Evolutionary conservation across 2,329 filamentous ascomycete species (phyloP).

Genomic region (Thielaviopsis cerberus): DNA sequence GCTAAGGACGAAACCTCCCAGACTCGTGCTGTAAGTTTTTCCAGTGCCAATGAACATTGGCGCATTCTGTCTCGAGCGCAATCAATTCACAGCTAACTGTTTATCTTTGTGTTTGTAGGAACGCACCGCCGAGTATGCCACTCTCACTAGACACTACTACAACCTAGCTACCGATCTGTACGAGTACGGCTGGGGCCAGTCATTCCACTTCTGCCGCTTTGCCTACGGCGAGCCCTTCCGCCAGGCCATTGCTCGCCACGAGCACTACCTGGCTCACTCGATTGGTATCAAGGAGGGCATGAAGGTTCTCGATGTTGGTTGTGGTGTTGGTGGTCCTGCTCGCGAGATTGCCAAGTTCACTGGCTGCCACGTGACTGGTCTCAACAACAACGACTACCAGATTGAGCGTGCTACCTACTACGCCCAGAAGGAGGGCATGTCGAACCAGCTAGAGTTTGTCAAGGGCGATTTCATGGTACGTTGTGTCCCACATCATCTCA

Average conservation of each 20-base stretch:
- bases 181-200: slow-evolving; percentile 91
- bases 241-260: slow-evolving; percentile 85
- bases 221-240: slow-evolving; percentile 69
- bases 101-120: slow-evolving; percentile 28
- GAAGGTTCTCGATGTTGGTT: slow-evolving; percentile 88
- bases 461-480: slow-evolving; percentile 90
- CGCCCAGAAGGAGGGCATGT: slow-evolving; percentile 61
- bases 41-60: background rate
- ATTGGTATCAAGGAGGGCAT: slow-evolving; percentile 74
- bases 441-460: slow-evolving; percentile 63
- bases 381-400: slow-evolving; percentile 99
- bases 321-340: slow-evolving; percentile 87
- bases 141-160: slow-evolving; percentile 88
- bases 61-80: background rate
- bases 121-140: slow-evolving; percentile 75
- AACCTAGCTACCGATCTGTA: slow-evolving; percentile 92
- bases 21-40: slow-evolving; percentile 49
- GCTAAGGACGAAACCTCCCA: slow-evolving; percentile 65
- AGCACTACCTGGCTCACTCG: slow-evolving; percentile 87
- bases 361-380: slow-evolving; percentile 67
- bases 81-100: background rate
- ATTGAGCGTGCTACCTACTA: slow-evolving; percentile 83
- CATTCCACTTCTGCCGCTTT: slow-evolving; percentile 96
- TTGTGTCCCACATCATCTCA: slow-evolving; percentile 1
- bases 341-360: slow-evolving; percentile 94